phyloP scores from a whole-genome alignment of 106 monocot species.

The Ottelia alismoides region DNA sequence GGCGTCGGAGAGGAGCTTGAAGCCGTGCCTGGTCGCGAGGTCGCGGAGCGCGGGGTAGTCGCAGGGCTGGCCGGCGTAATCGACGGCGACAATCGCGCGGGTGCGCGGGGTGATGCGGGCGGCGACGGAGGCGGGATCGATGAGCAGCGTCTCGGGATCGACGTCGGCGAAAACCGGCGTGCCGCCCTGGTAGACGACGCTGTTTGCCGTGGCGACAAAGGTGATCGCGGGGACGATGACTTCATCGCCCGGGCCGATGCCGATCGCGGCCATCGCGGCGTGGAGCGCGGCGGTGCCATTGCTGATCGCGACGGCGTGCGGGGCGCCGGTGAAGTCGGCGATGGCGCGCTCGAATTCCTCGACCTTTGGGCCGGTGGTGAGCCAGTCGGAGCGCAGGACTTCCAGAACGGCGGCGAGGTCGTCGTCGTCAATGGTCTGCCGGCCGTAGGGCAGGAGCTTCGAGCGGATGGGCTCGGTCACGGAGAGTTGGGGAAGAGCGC shows the following conservation, averaged over 20 bases:
- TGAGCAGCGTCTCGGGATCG: too few species aligned
- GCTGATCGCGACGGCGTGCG: neutral
- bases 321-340: neutral
- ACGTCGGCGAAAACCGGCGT: too few species aligned
- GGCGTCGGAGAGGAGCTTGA: too few species aligned
- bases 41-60: neutral
- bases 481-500: too few species aligned
- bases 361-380: neutral
- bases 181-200: too few species aligned
- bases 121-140: too few species aligned
- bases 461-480: too few species aligned
- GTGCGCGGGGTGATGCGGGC: too few species aligned
- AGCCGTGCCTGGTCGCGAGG: neutral
- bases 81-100: too few species aligned
- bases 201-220: too few species aligned
- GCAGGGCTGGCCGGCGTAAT: neutral
- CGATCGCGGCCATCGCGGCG: neutral
- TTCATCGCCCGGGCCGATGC: neutral
- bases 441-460: neutral
- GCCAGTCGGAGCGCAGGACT: neutral
- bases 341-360: neutral
- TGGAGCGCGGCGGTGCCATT: neutral
- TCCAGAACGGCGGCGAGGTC: neutral
- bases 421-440: neutral
- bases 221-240: too few species aligned